phyloP scores from a whole-genome alignment of 2,329 filamentous ascomycete species.

The Grosmannia penicillata region DNA sequence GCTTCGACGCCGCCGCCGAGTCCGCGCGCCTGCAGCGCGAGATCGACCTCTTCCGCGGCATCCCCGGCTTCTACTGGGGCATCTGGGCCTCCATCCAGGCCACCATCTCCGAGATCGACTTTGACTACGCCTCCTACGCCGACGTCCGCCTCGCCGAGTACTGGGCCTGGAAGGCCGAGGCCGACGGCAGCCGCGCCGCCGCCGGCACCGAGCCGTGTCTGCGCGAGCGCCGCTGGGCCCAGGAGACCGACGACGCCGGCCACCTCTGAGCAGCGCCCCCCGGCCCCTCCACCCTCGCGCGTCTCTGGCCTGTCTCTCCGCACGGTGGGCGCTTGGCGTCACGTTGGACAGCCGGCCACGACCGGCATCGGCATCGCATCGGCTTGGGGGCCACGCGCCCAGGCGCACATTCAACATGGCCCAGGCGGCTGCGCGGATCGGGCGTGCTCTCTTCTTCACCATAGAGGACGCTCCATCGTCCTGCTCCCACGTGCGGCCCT shows the following conservation, averaged over 20 bases:
- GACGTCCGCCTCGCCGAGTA: slow-evolving; percentile 80
- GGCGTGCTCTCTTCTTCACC: not conserved
- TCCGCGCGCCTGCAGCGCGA: slow-evolving; percentile 57
- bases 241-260: slow-evolving; percentile 20
- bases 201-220: slow-evolving; percentile 48
- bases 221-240: slow-evolving; percentile 68
- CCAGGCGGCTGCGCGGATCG: not conserved
- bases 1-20: slow-evolving; percentile 43
- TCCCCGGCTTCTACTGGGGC: slow-evolving; percentile 84
- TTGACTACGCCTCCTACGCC: slow-evolving; percentile 88
- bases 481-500: too few species aligned
- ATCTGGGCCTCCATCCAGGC: slow-evolving; percentile 95
- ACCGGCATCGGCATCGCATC: too few species aligned
- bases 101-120: slow-evolving; percentile 86
- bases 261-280: too few species aligned
- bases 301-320: not conserved
- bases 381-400: too few species aligned
- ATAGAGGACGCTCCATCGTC: too few species aligned
- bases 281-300: too few species aligned
- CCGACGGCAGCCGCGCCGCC: slow-evolving; percentile 41
- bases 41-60: slow-evolving; percentile 74
- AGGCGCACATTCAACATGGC: slow-evolving; percentile 13
- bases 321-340: too few species aligned
- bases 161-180: slow-evolving; percentile 75
- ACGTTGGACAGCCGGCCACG: too few species aligned